Evolutionary conservation across 768 basidiomycete species (phyloP).

Genomic region (Termitomyces sp.): DNA sequence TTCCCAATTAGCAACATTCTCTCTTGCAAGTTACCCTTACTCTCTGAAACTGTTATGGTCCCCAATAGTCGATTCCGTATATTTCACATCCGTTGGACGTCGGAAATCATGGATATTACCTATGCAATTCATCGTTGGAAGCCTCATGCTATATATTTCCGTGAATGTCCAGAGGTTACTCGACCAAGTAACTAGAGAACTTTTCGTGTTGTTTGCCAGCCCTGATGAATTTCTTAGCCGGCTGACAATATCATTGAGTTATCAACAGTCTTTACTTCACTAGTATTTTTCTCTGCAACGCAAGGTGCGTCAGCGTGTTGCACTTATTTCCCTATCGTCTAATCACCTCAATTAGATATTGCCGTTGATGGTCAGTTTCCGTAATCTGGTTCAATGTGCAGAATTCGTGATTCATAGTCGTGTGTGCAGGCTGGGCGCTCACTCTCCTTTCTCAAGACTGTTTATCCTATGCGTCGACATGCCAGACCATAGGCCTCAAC

Average conservation of each 20-base stretch:
- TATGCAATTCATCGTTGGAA: conserved; percentile 89
- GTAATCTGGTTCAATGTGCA: conserved; percentile 2
- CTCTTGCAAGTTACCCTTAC: conserved; percentile 91
- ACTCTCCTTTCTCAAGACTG: conserved; percentile 90
- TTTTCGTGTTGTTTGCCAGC: conserved; percentile 2
- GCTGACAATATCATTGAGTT: conserved; percentile 73
- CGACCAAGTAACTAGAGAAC: conserved; percentile 56
- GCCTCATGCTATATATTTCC: conserved; percentile 77
- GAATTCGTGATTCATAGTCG: not conserved
- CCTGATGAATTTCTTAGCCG: conserved; percentile 50
- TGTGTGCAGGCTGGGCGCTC: conserved; percentile 65
- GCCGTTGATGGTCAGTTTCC: conserved; percentile 82
- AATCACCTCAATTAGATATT: conserved; percentile 62
- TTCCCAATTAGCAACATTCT: conserved; percentile 93
- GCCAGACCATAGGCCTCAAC: conserved; percentile 96
- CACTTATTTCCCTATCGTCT: not conserved
- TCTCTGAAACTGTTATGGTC: conserved; percentile 97
- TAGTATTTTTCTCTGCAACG: conserved; percentile 95
- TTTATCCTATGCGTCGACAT: conserved; percentile 94
- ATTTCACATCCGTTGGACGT: conserved; percentile 78
- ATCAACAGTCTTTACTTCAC: conserved; percentile 79
- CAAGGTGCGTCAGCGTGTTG: conserved; percentile 59
- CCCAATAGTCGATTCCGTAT: conserved; percentile 93
- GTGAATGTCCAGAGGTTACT: conserved; percentile 71
- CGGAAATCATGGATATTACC: conserved; percentile 99